Conservation (phyloP, 1,139 yeast species). For the Yamadazyma friedrichii region DNA sequence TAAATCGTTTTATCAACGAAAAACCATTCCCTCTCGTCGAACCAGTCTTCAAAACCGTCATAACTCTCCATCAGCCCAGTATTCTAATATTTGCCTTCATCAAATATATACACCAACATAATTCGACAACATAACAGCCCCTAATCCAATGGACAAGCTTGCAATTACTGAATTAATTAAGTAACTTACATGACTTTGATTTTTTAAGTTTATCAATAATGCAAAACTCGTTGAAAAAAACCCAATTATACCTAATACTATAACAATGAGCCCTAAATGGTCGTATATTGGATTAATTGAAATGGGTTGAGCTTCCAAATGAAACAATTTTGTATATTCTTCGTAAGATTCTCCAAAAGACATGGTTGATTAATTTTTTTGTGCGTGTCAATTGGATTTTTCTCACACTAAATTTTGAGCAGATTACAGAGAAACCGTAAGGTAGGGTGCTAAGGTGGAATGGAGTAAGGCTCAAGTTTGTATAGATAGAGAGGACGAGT, state of each 20-base stretch:
- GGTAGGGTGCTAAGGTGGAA: no score
- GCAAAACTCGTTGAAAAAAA: slow-evolving; percentile 38
- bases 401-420: neutral
- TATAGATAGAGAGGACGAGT: no score
- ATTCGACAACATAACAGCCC: slow-evolving; percentile 39
- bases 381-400: neutral
- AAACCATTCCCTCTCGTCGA: no score
- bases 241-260: slow-evolving; percentile 26
- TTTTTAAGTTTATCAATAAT: slow-evolving; percentile 35
- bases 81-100: no score
- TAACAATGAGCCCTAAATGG: slow-evolving; percentile 18
- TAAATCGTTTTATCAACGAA: no score
- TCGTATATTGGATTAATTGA: slow-evolving; percentile 15
- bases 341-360: slow-evolving; percentile 30
- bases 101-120: slow-evolving; percentile 46
- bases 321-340: slow-evolving; percentile 25
- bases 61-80: no score
- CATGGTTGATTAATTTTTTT: slow-evolving; percentile 4
- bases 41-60: no score
- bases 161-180: slow-evolving; percentile 35
- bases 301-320: slow-evolving; percentile 26
- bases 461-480: no score
- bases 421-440: no score
- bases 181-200: slow-evolving; percentile 27
- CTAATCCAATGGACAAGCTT: slow-evolving; percentile 38